phyloP scores from a whole-genome alignment of 2,329 filamentous ascomycete species.

The Calonectria pseudoreteaudii region DNA sequence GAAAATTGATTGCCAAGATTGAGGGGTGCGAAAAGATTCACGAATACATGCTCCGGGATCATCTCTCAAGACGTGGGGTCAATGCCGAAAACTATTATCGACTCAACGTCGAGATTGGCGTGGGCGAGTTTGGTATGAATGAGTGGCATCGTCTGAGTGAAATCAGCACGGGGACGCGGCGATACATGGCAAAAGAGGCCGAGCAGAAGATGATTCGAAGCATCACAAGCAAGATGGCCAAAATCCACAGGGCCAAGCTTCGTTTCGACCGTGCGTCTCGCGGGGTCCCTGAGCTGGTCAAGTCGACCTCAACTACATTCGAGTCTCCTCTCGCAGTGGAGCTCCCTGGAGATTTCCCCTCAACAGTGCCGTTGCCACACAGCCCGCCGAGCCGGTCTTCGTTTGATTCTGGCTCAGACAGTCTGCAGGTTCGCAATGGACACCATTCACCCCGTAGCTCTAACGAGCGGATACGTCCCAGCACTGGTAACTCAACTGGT shows the following conservation, averaged over 20 bases:
- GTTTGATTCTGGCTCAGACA: slow-evolving; percentile 68
- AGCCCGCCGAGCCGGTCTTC: slow-evolving; percentile 61
- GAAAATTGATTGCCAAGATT: slow-evolving; percentile 88
- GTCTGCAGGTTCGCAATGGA: slow-evolving; percentile 54
- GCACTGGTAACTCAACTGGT: slow-evolving; percentile 44
- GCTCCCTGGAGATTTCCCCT: slow-evolving; percentile 68
- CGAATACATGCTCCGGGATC: slow-evolving; percentile 83
- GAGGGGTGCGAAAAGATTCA: slow-evolving; percentile 95
- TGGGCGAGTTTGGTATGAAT: slow-evolving; percentile 98
- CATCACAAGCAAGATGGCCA: slow-evolving; percentile 83
- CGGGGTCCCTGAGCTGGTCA: slow-evolving; percentile 57
- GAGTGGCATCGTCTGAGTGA: slow-evolving; percentile 96
- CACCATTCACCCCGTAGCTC: slow-evolving; percentile 63
- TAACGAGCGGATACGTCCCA: slow-evolving; percentile 56
- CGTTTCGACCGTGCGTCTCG: slow-evolving; percentile 67
- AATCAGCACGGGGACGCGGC: slow-evolving; percentile 91
- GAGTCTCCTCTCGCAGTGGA: slow-evolving; percentile 65
- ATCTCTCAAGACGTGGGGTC: slow-evolving; percentile 81
- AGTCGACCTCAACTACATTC: slow-evolving; percentile 55
- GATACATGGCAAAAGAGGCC: slow-evolving; percentile 79
- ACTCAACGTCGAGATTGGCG: slow-evolving; percentile 95
- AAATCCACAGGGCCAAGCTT: slow-evolving; percentile 81
- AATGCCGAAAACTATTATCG: slow-evolving; percentile 93
- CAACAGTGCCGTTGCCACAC: slow-evolving; percentile 50
- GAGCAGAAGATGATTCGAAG: slow-evolving; percentile 83